Conservation (phyloP, 345 rosid genomes). For the Alliaria petiolata region DNA sequence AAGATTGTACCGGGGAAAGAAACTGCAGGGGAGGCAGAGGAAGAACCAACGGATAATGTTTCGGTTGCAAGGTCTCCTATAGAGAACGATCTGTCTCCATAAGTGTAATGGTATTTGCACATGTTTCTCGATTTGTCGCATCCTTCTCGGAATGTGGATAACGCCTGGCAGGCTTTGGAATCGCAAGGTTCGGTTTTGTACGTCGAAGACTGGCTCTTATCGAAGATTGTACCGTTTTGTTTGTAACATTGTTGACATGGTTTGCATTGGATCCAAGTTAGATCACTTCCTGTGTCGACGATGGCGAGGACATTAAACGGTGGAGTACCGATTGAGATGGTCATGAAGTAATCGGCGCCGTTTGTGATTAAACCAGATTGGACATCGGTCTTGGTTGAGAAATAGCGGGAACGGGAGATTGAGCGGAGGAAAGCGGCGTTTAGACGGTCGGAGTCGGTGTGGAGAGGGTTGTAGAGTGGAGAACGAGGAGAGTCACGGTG, state of each 20-base stretch:
- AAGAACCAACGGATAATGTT: conserved; percentile 28
- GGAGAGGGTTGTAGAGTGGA: conserved; percentile 28
- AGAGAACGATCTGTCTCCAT: conserved; percentile 42
- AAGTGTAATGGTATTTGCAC: conserved; percentile 46
- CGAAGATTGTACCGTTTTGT: conserved; percentile 26
- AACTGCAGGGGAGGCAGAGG: conserved; percentile 9
- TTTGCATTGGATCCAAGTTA: conserved; percentile 31
- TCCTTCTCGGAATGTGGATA: conserved; percentile 14
- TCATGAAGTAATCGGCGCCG: conserved; percentile 32
- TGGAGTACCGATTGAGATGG: conserved; percentile 36
- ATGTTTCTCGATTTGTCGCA: conserved; percentile 13
- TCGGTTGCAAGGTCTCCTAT: conserved; percentile 48
- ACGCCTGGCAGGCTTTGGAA: background rate
- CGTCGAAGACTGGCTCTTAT: conserved; percentile 20
- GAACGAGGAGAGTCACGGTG: conserved; percentile 36
- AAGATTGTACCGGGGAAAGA: conserved; percentile 26
- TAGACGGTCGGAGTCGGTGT: conserved; percentile 25
- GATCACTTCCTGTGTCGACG: conserved; percentile 34
- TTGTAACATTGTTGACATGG: conserved; percentile 33
- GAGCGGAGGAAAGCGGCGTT: conserved; percentile 29
- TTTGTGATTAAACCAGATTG: conserved; percentile 11
- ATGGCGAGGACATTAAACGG: conserved; percentile 16
- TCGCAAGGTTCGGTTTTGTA: conserved; percentile 24
- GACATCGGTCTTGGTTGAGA: conserved; percentile 24
- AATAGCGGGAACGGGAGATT: conserved; percentile 29